Evolutionary conservation across 2,329 filamentous ascomycete genomes (phyloP), one percentile per base, ranked within the genome.

Genomic region (Claviceps sorghi): DNA sequence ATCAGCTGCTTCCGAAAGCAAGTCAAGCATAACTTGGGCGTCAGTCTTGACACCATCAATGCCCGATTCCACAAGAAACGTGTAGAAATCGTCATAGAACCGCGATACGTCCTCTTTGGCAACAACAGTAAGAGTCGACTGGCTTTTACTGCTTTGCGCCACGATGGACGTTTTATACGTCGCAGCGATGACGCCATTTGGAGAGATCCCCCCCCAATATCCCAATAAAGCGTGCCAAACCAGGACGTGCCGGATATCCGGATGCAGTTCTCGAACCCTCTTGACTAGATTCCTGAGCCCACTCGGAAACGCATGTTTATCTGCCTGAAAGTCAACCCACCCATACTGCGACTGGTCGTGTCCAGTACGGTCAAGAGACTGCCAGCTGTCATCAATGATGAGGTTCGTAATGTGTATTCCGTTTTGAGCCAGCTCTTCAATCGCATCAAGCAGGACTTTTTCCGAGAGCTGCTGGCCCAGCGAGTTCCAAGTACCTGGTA

Each of bases 301-400:
- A 2, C 78, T 72, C 0, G 91, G 90, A 54, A 98, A 98, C 0
- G 82, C 80, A 29, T 77, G 73, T 11, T 80, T 76, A 53, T 94
- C 86, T 0, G 91, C 93, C 63, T 97, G 90, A 57, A 98, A 97
- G 8, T 84, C 79, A 10, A 79, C 78, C 88, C 86, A 95, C 29
- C 82, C 77, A 53, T 77, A 69, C 49, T 78, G 74, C 56, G 77
- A 80, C 56, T 79, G 75, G 19, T 72, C 71, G 4, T 72, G 62
- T 0, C 74, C 73, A 26, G 63, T 59, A 32, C 73, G 58, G 57
- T 78, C 80, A 47, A 95, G 75, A 9, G 84, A 80, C 66, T 95
- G 90, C 93, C 93, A 98, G 60, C 94, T 95, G 63, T 98, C 93
- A 60, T 98, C 93, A 56, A 98, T 95, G 55, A 97, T 95, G 2